Conservation (phyloP, 176 grass and related monocot species). For the Alopecurus myosuroides region DNA sequence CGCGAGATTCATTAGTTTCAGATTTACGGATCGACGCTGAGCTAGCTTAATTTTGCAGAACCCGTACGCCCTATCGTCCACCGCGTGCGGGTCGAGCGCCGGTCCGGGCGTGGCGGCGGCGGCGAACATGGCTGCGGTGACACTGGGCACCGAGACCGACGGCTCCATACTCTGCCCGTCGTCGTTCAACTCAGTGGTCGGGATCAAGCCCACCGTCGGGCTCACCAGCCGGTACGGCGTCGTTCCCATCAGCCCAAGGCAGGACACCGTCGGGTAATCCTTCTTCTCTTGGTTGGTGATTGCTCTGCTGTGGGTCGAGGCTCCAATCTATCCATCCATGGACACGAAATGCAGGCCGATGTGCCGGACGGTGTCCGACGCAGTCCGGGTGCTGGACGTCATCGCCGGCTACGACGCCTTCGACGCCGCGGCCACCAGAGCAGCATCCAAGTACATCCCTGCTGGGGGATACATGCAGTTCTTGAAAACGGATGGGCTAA, state of each 20-base stretch:
- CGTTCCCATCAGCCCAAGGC: constrained; percentile 31
- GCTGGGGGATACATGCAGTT: constrained; percentile 53
- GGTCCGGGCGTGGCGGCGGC: constrained; percentile 44
- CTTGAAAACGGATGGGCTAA: constrained; percentile 46
- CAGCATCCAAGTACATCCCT: constrained; percentile 50
- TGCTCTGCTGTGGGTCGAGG: no score
- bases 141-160: constrained; percentile 48
- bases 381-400: constrained; percentile 49
- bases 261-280: constrained; percentile 42
- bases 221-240: constrained; percentile 46
- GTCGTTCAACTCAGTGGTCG: constrained; percentile 35
- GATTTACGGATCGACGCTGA: no score
- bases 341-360: constrained; percentile 43
- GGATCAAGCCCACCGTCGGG: constrained; percentile 48
- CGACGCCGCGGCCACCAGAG: constrained; percentile 38
- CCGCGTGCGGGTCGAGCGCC: constrained; percentile 40
- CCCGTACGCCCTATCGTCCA: constrained; percentile 27
- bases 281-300: neutral
- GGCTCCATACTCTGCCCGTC: constrained; percentile 52
- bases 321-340: neutral
- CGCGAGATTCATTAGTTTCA: no score
- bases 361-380: constrained; percentile 52
- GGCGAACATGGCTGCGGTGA: constrained; percentile 46
- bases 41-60: constrained; percentile 4
- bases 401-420: constrained; percentile 51